These are phyloP conservation scores for Claviceps digitariae DNA, from an alignment of 2,329 filamentous ascomycete genomes.

Conservation along the genomic window DNA sequence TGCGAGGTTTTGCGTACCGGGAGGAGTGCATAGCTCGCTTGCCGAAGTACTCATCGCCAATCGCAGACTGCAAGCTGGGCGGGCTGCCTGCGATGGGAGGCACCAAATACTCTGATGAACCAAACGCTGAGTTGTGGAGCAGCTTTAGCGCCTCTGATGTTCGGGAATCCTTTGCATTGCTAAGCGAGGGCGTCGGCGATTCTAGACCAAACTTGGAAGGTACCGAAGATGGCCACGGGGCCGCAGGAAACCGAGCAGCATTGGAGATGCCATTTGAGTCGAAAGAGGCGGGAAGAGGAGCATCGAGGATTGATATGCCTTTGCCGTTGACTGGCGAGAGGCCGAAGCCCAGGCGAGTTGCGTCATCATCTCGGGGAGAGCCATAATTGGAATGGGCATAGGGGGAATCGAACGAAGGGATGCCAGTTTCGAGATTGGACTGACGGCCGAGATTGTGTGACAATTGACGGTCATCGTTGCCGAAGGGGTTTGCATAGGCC, in stretches of 20 bases:
- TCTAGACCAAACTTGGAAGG: conserved; percentile 86
- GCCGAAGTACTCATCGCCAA: conserved; percentile 49
- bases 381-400: conserved; percentile 56
- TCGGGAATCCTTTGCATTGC: conserved; percentile 43
- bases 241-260: conserved; percentile 63
- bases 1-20: conserved; percentile 51
- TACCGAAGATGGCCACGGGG: conserved; percentile 82
- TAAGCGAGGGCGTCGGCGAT: conserved; percentile 64
- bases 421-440: conserved; percentile 39
- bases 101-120: conserved; percentile 50
- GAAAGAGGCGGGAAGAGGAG: conserved; percentile 84
- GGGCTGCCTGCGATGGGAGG: conserved; percentile 32
- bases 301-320: conserved; percentile 79
- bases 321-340: conserved; percentile 63
- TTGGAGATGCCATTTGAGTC: conserved; percentile 93
- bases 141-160: conserved; percentile 52
- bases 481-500: conserved; percentile 24
- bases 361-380: conserved; percentile 61
- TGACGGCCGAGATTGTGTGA: conserved; percentile 31
- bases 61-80: conserved; percentile 37
- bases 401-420: conserved; percentile 46
- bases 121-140: conserved; percentile 54
- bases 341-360: conserved; percentile 49
- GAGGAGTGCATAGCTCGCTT: conserved; percentile 59
- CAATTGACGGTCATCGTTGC: conserved; percentile 23